phyloP scores from a whole-genome alignment of 2,329 filamentous ascomycete genomes.

The Teratosphaeria nubilosa region DNA sequence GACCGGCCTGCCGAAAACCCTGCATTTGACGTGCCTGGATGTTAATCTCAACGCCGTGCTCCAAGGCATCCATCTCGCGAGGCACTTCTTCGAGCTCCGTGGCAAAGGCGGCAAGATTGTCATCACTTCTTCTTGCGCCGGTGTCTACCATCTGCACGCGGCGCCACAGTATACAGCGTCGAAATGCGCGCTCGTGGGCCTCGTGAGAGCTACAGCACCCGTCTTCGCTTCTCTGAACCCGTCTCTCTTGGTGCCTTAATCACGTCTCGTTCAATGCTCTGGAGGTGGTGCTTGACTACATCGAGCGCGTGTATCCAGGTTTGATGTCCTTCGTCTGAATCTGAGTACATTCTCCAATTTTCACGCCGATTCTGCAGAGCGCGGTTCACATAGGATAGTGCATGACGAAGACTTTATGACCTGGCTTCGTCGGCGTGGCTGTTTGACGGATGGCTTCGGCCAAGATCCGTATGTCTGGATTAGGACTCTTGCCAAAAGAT shows the following conservation, averaged over 20 bases:
- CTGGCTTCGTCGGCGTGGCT: not conserved
- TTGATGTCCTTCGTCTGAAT: not conserved
- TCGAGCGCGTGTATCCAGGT: not conserved
- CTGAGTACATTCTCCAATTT: not conserved
- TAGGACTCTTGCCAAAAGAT: not conserved
- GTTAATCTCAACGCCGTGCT: conserved; percentile 33
- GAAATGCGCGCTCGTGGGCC: conserved; percentile 21
- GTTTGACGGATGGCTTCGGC: not conserved
- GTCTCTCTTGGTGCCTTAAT: not conserved
- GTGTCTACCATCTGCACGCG: conserved; percentile 11
- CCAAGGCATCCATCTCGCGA: conserved; percentile 34
- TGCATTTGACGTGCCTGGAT: conserved; percentile 30
- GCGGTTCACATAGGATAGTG: not conserved
- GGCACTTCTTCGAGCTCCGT: conserved; percentile 33
- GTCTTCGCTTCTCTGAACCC: conserved; percentile 19
- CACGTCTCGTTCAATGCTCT: not conserved
- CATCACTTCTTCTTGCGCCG: conserved; percentile 22
- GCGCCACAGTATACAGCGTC: conserved; percentile 12
- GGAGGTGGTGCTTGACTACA: not conserved
- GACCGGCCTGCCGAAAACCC: conserved; percentile 20
- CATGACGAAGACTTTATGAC: not conserved
- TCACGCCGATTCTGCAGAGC: not conserved
- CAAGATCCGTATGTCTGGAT: not conserved
- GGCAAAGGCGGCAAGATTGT: conserved; percentile 30
- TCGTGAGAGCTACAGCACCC: conserved; percentile 22